A percentile compares a stretch with the other conserved stretches of the same genome.
Conservation (phyloP, 768 basidiomycete species). For the Pleurotus cornucopiae region DNA sequence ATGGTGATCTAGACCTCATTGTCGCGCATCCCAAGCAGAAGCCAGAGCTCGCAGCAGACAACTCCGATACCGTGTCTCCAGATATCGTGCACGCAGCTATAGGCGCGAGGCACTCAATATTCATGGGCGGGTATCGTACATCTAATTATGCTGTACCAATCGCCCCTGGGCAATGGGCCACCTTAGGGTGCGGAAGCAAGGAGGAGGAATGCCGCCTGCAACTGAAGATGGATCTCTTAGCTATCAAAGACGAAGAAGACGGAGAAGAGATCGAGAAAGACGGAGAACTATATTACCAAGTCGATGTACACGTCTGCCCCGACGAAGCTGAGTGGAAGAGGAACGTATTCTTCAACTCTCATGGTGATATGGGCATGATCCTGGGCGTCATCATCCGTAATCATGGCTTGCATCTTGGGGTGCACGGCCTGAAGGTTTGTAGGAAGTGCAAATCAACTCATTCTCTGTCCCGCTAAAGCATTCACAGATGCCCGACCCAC, state of each 20-base stretch:
- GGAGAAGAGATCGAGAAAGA: not conserved
- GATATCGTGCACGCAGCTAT: constrained; percentile 34
- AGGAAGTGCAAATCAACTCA: not conserved
- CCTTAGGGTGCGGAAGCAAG: constrained; percentile 21
- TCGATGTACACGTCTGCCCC: constrained; percentile 60
- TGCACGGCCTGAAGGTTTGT: constrained; percentile 55
- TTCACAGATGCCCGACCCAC: constrained; percentile 32
- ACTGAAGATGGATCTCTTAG: constrained; percentile 16
- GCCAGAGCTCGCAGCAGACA: constrained; percentile 8
- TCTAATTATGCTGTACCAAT: constrained; percentile 62
- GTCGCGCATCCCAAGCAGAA: constrained; percentile 40
- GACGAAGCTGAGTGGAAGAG: constrained; percentile 47
- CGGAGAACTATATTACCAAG: constrained; percentile 26
- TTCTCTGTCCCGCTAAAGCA: not conserved
- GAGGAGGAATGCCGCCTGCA: constrained; percentile 22
- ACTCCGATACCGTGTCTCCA: constrained; percentile 23
- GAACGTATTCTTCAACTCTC: constrained; percentile 52
- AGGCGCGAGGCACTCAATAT: constrained; percentile 43
- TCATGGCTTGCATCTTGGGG: constrained; percentile 44
- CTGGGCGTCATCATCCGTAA: constrained; percentile 52
- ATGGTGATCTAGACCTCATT: constrained; percentile 70
- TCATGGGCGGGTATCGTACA: constrained; percentile 48
- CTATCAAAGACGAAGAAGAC: not conserved
- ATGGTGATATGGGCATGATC: constrained; percentile 74
- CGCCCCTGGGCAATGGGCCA: constrained; percentile 31